Base-by-base conservation (phyloP, 2,329 filamentous ascomycete species). In the Colletotrichum sp. region DNA sequence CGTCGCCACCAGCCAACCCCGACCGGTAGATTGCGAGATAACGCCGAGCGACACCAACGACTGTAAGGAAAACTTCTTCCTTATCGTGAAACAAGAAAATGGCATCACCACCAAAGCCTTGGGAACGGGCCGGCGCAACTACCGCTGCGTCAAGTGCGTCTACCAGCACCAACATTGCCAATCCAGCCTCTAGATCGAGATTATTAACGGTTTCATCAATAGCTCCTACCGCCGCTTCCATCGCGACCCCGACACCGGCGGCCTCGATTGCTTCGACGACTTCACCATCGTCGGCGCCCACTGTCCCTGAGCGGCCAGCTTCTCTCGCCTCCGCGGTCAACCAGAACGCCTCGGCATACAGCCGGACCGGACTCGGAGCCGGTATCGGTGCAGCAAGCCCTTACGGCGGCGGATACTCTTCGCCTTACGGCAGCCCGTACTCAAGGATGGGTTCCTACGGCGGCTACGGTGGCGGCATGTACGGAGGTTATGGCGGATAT, bases 41-140 rank as follows among this genome's bases (percentile, higher is more conserved):
- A 68, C 73, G 69, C 69, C 73, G 69, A 75, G 55, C 62, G 56
- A 34, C 58, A 65, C 43, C 63, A 64, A 21, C 55, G 48, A 48
- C 55, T 67, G 38, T 32, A 38, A 68, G 69, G 73, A 75, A 75
- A 75, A 73, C 73, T 73, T 73, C 32, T 73, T 73, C 73, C 73
- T 66, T 18, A 36, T 26, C 64, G 69, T 62, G n/a, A 24, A 36
- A 68, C 38, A 68, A 73, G 43, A 64, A 63, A 73, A 92, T 92
- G 89, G 91, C 91, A 78, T 98, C 96, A 85, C 97, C 97, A 82
- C 97, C 97, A 71, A 99, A 99, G 87, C 97, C 97, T 62, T 99
- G 97, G 97, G 97, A 99, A 87, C 92, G 94, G 84, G 90, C 93
- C 78, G 94, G 93, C 85, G 90, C 91, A 77, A 88, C 88, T 79